Conservation (phyloP, 805 yeast species). For the Cyberlindnera mrakii region DNA sequence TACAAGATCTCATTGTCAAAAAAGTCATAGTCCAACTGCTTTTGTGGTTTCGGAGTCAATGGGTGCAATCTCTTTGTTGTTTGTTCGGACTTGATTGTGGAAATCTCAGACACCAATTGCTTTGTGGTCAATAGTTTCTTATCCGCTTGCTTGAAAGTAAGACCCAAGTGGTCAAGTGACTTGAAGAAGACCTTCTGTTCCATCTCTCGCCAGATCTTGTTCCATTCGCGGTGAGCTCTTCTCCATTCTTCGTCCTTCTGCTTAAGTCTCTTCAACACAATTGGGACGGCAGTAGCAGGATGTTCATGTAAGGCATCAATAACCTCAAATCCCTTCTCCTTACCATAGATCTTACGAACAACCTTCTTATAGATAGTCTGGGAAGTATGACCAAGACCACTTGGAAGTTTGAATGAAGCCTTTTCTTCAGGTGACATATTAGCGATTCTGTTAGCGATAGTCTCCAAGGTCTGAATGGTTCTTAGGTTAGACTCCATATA, state of each 20-base stretch:
- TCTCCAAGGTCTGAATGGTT: conserved; percentile 92
- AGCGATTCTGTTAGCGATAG: conserved; percentile 89
- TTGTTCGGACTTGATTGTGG: conserved; percentile 89
- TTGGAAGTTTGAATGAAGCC: conserved; percentile 77
- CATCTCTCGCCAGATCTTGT: conserved; percentile 97
- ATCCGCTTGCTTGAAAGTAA: conserved; percentile 95
- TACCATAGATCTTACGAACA: conserved; percentile 85
- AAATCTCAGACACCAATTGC: conserved; percentile 84
- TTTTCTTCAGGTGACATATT: conserved; percentile 91
- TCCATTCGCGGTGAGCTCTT: conserved; percentile 97
- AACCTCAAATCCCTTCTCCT: conserved; percentile 92
- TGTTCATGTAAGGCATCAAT: conserved; percentile 92
- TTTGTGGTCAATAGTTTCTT: conserved; percentile 86
- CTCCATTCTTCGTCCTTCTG: conserved; percentile 99
- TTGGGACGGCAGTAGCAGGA: conserved; percentile 93
- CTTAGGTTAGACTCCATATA: conserved; percentile 92
- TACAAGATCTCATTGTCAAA: conserved; percentile 60
- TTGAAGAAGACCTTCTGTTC: conserved; percentile 93
- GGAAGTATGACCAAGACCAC: conserved; percentile 90
- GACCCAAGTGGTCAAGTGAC: conserved; percentile 89
- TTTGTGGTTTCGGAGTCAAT: conserved; percentile 79
- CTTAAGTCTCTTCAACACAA: conserved; percentile 84
- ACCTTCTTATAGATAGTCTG: conserved; percentile 90
- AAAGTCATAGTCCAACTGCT: conserved; percentile 58
- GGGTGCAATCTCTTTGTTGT: conserved; percentile 82